These are phyloP conservation scores for Tylopilus subfusipes DNA, from an alignment of 768 basidiomycete genomes.

Conservation along the genomic window DNA sequence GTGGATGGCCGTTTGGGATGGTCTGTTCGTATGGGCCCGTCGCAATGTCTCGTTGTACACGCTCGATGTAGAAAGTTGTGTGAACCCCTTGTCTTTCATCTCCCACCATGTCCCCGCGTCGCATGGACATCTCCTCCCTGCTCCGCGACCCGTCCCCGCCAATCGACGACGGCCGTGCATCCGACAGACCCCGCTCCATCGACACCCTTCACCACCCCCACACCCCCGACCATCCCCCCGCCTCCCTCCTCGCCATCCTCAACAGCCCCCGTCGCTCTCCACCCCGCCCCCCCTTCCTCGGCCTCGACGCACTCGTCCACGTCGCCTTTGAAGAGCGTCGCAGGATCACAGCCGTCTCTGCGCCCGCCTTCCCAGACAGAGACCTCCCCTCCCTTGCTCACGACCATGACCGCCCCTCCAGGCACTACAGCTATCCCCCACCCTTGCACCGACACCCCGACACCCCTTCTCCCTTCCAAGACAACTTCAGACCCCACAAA, in stretches of 20 bases:
- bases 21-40: constrained; percentile 27
- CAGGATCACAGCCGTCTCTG: constrained; percentile 36
- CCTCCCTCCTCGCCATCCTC: constrained; percentile 21
- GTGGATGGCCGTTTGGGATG: constrained; percentile 38
- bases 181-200: neutral
- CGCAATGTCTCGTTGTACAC: constrained; percentile 95
- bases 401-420: constrained; percentile 23
- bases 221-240: neutral
- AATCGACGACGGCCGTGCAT: neutral
- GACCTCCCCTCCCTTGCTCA: too few relatives aligned
- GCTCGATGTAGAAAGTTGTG: neutral
- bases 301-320: constrained; percentile 67
- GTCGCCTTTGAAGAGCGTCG: constrained; percentile 65
- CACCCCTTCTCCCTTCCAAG: neutral
- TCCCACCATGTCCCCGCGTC: constrained; percentile 52
- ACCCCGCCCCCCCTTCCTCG: constrained; percentile 14
- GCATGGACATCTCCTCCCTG: constrained; percentile 74
- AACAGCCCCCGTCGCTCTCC: constrained; percentile 1
- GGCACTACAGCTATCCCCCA: neutral
- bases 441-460: neutral
- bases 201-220: too few relatives aligned
- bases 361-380: neutral
- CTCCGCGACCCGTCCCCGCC: constrained; percentile 41
- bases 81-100: neutral
- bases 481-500: constrained; percentile 19